phyloP scores from a whole-genome alignment of 148 eudicot species.

The Linanthus parryae region DNA sequence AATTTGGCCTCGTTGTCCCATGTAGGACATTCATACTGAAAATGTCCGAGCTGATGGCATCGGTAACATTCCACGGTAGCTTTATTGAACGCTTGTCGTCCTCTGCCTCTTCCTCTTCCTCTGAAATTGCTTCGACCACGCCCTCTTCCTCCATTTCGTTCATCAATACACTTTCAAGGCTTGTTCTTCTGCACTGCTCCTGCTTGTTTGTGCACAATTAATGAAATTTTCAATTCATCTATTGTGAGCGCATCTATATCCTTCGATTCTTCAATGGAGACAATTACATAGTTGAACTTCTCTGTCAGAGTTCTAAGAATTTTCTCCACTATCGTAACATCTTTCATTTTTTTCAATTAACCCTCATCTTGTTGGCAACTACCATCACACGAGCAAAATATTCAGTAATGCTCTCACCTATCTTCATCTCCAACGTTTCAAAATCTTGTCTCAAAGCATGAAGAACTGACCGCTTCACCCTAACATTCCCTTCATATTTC shows the following conservation, averaged over 20 bases:
- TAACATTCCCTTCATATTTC: conserved; percentile 3
- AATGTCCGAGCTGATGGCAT: conserved; percentile 3
- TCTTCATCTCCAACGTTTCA: not conserved
- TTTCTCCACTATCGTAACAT: not conserved
- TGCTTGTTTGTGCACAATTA: not conserved
- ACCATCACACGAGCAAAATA: not conserved
- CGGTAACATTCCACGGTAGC: conserved; percentile 5
- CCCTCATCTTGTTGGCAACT: not conserved
- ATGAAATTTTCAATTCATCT: not conserved
- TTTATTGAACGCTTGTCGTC: conserved; percentile 1
- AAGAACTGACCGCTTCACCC: not conserved
- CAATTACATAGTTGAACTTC: not conserved
- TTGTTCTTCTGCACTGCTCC: not conserved
- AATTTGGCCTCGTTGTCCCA: not conserved
- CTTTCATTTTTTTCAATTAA: not conserved
- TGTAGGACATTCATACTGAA: conserved; percentile 5
- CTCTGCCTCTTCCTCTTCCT: not conserved
- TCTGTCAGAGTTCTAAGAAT: conserved; percentile 1
- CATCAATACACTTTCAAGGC: not conserved
- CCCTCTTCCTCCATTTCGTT: not conserved
- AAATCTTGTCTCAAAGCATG: not conserved
- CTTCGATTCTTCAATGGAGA: not conserved
- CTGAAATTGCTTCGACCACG: not conserved
- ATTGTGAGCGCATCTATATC: not conserved
- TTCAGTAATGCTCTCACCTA: not conserved